Evolutionary conservation across 75 land plant species (phyloP), one percentile per base, ranked within the genome.

Genomic region (Selaginella moellendorffii): DNA sequence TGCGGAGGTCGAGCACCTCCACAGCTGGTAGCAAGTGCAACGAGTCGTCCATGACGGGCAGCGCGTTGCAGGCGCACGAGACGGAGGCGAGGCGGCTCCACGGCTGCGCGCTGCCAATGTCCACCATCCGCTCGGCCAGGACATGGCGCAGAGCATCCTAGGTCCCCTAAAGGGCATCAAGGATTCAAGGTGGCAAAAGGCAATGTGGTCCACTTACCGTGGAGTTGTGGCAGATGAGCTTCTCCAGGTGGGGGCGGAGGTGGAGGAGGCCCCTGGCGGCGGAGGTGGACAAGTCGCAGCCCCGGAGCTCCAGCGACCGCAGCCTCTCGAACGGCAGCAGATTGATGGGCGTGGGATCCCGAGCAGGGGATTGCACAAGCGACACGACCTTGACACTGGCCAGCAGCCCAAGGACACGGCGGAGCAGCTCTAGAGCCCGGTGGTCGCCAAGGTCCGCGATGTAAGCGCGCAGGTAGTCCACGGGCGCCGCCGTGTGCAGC

Each of bases 381-480:
- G 89, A 81, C 1, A 88, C 84, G 29, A 92, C 96, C 75, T 88
- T 90, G 1, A 92, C 69, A 14, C 89, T 72, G 30, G 80, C 76
- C 1, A 92, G 67, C 52, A 88, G 67, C 26, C 85, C 65, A 12
- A 92, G 74, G 68, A 92, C 84, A 54, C 96, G 68, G 0, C 97
- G 62, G 24, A 92, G 81, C 74, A 84, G 88, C 81, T 92, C 97
- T 27, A 92, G 71, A 27, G 97, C 97, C 2, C 97, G 77, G 69
- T 92, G 95, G 61, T 92, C 97, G 18, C 97, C 97, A 30, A 92
- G 74, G 64, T 92, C 97, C 19, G 97, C 86, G 42, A 92, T 76
- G 68, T 92, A 92, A 1, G 95, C 93, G 0, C 97, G 75, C 31
- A 92, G 81, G 69, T 92, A 92, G 51, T 92, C 97, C 9, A 92